Evolutionary conservation across 768 basidiomycete species (phyloP).

Genomic region (Panellus pusillus): DNA sequence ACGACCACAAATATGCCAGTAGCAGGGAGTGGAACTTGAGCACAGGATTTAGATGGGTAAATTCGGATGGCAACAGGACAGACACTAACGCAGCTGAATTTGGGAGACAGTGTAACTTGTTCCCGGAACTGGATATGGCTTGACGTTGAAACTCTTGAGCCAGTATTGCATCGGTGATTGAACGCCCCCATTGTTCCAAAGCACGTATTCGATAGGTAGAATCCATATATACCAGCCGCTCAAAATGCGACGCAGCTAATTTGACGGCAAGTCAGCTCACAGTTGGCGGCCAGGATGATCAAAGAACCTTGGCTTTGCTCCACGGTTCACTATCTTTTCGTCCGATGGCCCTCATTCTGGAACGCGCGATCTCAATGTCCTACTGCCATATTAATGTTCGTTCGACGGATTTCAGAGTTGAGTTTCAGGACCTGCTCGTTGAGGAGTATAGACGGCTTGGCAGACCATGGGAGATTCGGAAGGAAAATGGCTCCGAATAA

Average conservation of each 20-base stretch:
- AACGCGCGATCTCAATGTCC: constrained; percentile 18
- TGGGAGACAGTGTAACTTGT: constrained; percentile 15
- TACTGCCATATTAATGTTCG: background rate
- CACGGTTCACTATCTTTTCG: constrained; percentile 19
- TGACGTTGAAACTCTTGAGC: constrained; percentile 23
- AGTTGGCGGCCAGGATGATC: background rate
- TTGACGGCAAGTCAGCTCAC: background rate
- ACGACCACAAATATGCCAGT: constrained; percentile 19
- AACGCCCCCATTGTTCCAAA: constrained; percentile 21
- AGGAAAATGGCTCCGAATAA: constrained; percentile 19
- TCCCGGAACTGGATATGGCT: constrained; percentile 22
- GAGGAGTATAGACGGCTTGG: constrained; percentile 12
- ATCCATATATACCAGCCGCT: constrained; percentile 20
- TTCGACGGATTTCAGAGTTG: too few relatives aligned
- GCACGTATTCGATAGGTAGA: constrained; percentile 20
- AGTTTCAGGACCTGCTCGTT: constrained; percentile 1
- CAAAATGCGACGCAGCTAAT: constrained; percentile 17
- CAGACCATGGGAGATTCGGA: constrained; percentile 17
- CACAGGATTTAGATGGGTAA: background rate
- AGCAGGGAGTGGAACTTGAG: constrained; percentile 18
- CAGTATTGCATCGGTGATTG: constrained; percentile 22
- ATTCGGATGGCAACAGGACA: background rate
- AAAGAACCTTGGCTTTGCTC: constrained; percentile 8
- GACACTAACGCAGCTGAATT: constrained; percentile 18
- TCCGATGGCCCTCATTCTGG: constrained; percentile 20